A percentile compares a stretch with the other conserved stretches of the same genome.
Evolutionary conservation across 2,329 filamentous ascomycete genomes (phyloP).

Genomic region (Aspergillus texensis): DNA sequence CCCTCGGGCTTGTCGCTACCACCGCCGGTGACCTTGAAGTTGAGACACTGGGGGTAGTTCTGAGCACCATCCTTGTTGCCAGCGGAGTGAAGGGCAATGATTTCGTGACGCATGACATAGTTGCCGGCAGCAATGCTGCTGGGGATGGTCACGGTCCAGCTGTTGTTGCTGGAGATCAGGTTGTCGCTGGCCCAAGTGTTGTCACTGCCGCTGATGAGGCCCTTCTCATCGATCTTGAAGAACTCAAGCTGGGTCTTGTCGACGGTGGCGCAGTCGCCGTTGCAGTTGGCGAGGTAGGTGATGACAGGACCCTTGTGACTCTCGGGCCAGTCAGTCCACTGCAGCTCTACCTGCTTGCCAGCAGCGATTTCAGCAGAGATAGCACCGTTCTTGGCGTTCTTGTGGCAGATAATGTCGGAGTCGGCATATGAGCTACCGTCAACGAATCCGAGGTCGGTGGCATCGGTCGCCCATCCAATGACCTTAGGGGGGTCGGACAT

Average conservation of each 20-base stretch:
- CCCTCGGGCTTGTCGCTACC: conserved; percentile 52
- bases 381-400: conserved; percentile 54
- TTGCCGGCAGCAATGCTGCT: conserved; percentile 51
- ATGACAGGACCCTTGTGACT: conserved; percentile 67
- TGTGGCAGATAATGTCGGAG: conserved; percentile 65
- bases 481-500: conserved; percentile 40
- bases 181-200: conserved; percentile 60
- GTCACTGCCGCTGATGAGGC: conserved; percentile 51
- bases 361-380: conserved; percentile 61
- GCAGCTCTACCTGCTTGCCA: conserved; percentile 60
- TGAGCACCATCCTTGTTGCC: conserved; percentile 50
- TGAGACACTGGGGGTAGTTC: conserved; percentile 62
- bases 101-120: conserved; percentile 60
- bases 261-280: conserved; percentile 58
- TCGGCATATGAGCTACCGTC: conserved; percentile 49
- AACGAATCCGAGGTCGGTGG: conserved; percentile 59
- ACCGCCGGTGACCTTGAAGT: conserved; percentile 62
- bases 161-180: conserved; percentile 56
- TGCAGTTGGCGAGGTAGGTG: conserved; percentile 64
- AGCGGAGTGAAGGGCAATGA: conserved; percentile 57
- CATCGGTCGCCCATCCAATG: conserved; percentile 59
- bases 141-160: conserved; percentile 53
- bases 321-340: conserved; percentile 69
- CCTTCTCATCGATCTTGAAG: conserved; percentile 65
- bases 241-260: conserved; percentile 59